A percentile compares a stretch with the other conserved stretches of the same genome.
Evolutionary conservation across 2,329 filamentous ascomycete genomes (phyloP).

Genomic region (Tricladium varicosporioides): DNA sequence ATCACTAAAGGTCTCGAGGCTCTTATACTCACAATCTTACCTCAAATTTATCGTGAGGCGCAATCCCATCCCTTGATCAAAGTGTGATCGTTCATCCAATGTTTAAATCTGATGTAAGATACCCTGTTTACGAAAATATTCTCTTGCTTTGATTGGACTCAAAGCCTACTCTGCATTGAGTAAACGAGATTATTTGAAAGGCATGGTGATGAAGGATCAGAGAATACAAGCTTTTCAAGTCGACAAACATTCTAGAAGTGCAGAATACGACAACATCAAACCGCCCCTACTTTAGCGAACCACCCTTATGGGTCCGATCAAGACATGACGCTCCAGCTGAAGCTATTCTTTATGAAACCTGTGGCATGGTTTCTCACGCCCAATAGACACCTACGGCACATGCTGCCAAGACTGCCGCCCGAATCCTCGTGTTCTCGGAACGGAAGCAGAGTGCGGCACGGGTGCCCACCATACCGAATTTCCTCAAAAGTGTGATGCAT

Average conservation of each 20-base stretch:
- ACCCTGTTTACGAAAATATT: background rate
- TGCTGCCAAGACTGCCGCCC: background rate
- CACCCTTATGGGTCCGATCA: background rate
- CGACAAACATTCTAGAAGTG: background rate
- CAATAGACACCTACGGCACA: background rate
- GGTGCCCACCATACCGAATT: constrained; percentile 4
- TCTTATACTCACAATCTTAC: background rate
- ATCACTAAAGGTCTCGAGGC: background rate
- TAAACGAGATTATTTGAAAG: background rate
- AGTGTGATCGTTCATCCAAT: no score
- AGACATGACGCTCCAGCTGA: background rate
- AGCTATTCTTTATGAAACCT: background rate
- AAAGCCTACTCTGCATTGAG: background rate
- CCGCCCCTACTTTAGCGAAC: background rate
- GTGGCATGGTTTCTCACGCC: background rate
- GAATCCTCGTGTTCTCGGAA: constrained; percentile 6
- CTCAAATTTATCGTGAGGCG: no score
- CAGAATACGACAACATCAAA: background rate
- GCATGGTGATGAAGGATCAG: background rate
- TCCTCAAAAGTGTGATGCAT: background rate
- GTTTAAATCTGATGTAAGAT: no score
- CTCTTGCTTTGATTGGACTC: background rate
- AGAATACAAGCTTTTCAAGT: background rate
- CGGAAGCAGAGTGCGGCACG: constrained; percentile 6
- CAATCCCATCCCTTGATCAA: no score